Evolutionary conservation across 2,329 filamentous ascomycete genomes (phyloP), one percentile per base, ranked within the genome.

Genomic region (Immersiporthe knoxdaviesiana): DNA sequence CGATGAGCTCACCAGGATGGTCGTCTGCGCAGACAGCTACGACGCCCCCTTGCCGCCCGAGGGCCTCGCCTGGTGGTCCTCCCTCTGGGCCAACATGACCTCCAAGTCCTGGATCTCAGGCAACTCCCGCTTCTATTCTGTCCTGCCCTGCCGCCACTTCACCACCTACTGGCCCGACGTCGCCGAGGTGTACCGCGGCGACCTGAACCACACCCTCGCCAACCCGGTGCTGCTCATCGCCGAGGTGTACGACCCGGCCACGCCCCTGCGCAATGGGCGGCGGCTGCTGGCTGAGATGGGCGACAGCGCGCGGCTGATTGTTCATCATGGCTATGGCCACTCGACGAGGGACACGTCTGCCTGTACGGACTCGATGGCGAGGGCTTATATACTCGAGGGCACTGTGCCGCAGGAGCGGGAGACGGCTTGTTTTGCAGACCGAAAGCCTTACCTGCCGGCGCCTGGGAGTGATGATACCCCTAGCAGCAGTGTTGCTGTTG

Each of bases 291-390:
- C 72, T 0, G 83, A 84, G 66, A 84, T 85, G 83, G 84, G 83
- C 0, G 66, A 73, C 10, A 85, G 85, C 67, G 83, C 83, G n/a
- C 73, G 83, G 7, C 75, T 85, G 24, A 76, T 85, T 44, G 82
- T 75, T 6, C 84, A 85, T 67, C 83, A 85, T 67, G 83, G 83
- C 5, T 85, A 84, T 63, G 84, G 84, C 0, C 83, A 85, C 69
- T 79, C 81, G 16, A 83, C 81, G 3, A 75, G 78, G n/a, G 82
- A 85, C 65, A 75, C 72, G 47, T 84, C 83, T 1, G 75, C 75
- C 16, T 85, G 83, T 74, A 85, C 83, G 0, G 80, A 85, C 56
- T 69, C 71, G 0, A 77, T 83, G 35, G 80, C 77, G 12, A 81
- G 74, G 70, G 73, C 74, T 3, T 85, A 78, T 27, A 81, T 85